Percentiles rank a stretch among this genome's conserved stretches.
Evolutionary conservation across 768 basidiomycete genomes (phyloP).

Genomic region (Russula brevipes): DNA sequence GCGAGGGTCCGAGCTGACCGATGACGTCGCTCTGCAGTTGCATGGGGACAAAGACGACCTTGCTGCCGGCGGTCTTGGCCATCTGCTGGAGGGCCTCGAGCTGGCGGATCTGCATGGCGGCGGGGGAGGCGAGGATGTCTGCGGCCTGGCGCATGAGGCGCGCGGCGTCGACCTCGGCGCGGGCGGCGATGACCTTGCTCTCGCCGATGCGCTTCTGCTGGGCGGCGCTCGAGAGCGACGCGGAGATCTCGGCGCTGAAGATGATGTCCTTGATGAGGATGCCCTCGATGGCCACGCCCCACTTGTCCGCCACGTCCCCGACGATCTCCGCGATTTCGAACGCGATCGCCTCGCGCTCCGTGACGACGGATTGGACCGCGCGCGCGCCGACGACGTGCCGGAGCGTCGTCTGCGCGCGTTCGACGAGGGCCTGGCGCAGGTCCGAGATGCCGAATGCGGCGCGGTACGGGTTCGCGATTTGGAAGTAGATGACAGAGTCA

Average conservation of each 20-base stretch:
- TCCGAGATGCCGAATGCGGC: conserved; percentile 92
- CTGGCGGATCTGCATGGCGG: conserved; percentile 97
- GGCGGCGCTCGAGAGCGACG: conserved; percentile 89
- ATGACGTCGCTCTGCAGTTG: conserved; percentile 73
- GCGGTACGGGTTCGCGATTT: conserved; percentile 84
- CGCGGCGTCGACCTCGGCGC: conserved; percentile 93
- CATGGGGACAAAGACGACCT: conserved; percentile 95
- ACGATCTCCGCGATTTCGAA: conserved; percentile 97
- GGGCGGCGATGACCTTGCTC: conserved; percentile 91
- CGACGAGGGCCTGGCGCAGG: conserved; percentile 76
- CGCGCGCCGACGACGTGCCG: conserved; percentile 97
- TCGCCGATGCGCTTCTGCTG: conserved; percentile 98
- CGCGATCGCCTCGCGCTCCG: conserved; percentile 94
- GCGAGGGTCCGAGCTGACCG: conserved; percentile 39
- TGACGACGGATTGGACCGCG: conserved; percentile 92
- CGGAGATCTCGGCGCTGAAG: conserved; percentile 85
- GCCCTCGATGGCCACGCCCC: conserved; percentile 96
- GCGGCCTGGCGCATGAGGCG: conserved; percentile 96
- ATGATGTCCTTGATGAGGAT: conserved; percentile 95
- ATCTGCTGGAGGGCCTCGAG: conserved; percentile 94
- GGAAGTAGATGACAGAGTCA: conserved; percentile 92
- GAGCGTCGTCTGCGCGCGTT: conserved; percentile 89
- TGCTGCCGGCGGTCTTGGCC: conserved; percentile 83
- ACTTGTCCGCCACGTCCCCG: conserved; percentile 85
- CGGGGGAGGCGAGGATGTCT: conserved; percentile 88